Conservation (phyloP, 345 rosid genomes). For the Hypericum androsaemum region DNA sequence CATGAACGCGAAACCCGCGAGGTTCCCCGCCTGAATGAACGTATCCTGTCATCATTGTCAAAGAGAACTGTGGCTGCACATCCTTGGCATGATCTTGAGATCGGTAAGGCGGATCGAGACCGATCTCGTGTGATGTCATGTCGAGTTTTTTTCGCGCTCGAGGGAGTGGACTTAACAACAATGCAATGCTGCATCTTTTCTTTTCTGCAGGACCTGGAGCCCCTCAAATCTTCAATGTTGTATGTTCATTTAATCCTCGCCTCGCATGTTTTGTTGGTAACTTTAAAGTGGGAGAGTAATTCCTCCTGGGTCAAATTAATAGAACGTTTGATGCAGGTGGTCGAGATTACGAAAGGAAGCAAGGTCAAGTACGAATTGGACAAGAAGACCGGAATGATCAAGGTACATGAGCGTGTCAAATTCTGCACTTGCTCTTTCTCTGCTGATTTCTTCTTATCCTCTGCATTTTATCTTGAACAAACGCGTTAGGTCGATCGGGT, state of each 20-base stretch:
- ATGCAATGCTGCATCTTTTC: slow-evolving; percentile 14
- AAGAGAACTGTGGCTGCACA: slow-evolving; percentile 97
- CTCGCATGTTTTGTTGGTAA: too few relatives aligned
- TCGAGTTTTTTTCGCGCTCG: background rate
- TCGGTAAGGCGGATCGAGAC: slow-evolving; percentile 33
- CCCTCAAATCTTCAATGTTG: slow-evolving; percentile 43
- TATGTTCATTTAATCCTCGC: slow-evolving; percentile 12
- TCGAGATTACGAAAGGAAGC: slow-evolving; percentile 93
- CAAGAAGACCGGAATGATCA: slow-evolving; percentile 88
- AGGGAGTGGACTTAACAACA: slow-evolving; percentile 12
- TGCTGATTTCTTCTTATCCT: slow-evolving; percentile 1
- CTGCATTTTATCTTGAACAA: slow-evolving; percentile 2
- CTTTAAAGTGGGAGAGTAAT: too few relatives aligned
- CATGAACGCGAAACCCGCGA: background rate
- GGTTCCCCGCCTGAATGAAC: slow-evolving; percentile 60
- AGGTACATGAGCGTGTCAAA: slow-evolving; percentile 32
- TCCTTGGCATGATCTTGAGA: slow-evolving; percentile 99
- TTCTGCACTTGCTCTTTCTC: background rate
- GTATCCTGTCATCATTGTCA: slow-evolving; percentile 92
- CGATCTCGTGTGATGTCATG: slow-evolving; percentile 4
- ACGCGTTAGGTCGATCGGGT: slow-evolving; percentile 60
- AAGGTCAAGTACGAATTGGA: slow-evolving; percentile 97
- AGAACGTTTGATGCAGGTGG: slow-evolving; percentile 40
- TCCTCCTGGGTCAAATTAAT: too few relatives aligned
- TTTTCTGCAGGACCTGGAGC: slow-evolving; percentile 76